Percentiles rank a stretch among this genome's conserved stretches.
Conservation (phyloP, 768 basidiomycete species). For the Collybia sp. region DNA sequence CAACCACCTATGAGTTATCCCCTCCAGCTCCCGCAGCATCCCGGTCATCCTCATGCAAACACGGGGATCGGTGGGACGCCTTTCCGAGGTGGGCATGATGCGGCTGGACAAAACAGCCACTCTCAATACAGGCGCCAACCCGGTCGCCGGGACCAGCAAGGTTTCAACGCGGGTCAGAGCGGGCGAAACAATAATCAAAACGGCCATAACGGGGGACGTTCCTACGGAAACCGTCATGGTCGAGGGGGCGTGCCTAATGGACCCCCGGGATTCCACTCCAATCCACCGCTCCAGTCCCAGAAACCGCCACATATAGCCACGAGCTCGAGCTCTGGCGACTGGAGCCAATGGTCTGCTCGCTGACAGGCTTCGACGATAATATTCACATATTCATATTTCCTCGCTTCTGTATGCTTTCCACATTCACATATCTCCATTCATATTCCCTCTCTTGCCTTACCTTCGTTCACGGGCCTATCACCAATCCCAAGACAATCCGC, state of each 20-base stretch:
- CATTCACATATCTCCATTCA: background rate
- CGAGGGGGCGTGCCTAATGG: constrained; percentile 20
- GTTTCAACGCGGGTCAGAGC: constrained; percentile 2
- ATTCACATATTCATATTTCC: background rate
- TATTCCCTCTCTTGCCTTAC: too few relatives aligned
- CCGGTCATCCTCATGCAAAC: constrained; percentile 6
- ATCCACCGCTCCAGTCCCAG: constrained; percentile 10
- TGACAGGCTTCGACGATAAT: background rate
- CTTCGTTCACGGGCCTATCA: too few relatives aligned
- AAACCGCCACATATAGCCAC: too few relatives aligned
- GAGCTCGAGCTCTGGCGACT: constrained; percentile 17
- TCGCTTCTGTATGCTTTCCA: background rate
- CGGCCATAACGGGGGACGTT: constrained; percentile 16
- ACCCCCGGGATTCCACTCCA: constrained; percentile 16
- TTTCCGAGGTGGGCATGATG: constrained; percentile 16
- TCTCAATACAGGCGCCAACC: constrained; percentile 17
- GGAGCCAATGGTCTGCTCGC: constrained; percentile 26
- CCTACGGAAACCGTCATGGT: constrained; percentile 18
- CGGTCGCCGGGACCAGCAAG: constrained; percentile 20
- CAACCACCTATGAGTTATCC: constrained; percentile 11
- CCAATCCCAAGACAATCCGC: too few relatives aligned
- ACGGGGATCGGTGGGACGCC: constrained; percentile 5
- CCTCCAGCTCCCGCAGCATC: constrained; percentile 11
- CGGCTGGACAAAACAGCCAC: constrained; percentile 8
- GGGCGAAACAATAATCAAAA: constrained; percentile 7